Base-by-base conservation (phyloP, 352 stramenopile genomes). In the Phytophthora ohioensis region DNA sequence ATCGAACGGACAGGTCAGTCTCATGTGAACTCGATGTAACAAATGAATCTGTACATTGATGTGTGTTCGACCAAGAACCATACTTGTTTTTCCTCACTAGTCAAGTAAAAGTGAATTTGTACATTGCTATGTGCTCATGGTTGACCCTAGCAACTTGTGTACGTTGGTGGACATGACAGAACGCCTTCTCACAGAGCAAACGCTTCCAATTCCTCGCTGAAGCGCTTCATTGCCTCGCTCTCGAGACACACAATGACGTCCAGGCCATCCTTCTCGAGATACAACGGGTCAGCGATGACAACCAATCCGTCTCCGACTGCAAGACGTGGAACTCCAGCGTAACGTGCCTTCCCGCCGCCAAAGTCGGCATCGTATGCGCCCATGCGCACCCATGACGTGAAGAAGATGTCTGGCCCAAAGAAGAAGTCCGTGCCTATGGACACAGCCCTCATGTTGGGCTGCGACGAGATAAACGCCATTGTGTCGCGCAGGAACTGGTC, bases 1-100 rank as follows among this genome's bases (percentile, higher is more conserved):
- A 64, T 64, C 62, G 62, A 69, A 69, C 32, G 43, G 59, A 58
- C 34, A 59, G 36, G 47, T 58, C 34, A 49, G 47, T 58, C 17
- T 51, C 34, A 54, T 30, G 55, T 62, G 21, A 21, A 21, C 21
- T 21, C 21, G 21, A 30, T 57, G 48, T 59, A 67, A 52, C 27
- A 57, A 57, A 65, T 53, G 35, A 59, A 53, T 17, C 38, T 58
- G 59, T 67, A 67, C 47, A 67, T 67, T 60, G 45, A 12, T 60
- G 15, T 48, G 5, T 38, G 11, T 48, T 48, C 49, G 21, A 21
- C 1, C 21, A 21, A 21, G 21, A 21, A 21, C 21, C 21, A 1
- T 21, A 21, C 21, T 21, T 21, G 1, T 21, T 21, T 21, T 21
- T 21, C 21, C 21, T 21, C 21, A 21, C 21, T 21, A 21, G 21